phyloP scores from a whole-genome alignment of 2,329 filamentous ascomycete genomes.

The Dichotomopilus funicola region DNA sequence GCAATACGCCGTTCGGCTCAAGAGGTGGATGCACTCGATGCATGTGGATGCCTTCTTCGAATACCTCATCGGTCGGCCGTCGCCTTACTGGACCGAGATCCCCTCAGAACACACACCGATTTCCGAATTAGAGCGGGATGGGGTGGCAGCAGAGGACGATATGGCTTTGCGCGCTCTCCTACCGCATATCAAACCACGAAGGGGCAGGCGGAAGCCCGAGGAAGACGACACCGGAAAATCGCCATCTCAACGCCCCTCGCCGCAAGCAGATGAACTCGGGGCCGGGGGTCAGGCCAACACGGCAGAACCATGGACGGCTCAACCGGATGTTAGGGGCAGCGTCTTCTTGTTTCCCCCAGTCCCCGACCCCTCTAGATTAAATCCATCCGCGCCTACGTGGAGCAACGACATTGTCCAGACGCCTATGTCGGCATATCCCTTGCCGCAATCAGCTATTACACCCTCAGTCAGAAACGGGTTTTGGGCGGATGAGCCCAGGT shows the following conservation, averaged over 20 bases:
- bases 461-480: constrained; percentile 50
- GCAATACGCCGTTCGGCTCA: constrained; percentile 86
- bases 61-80: constrained; percentile 70
- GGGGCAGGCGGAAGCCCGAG: constrained; percentile 57
- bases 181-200: constrained; percentile 63
- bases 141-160: constrained; percentile 79
- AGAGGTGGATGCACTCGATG: constrained; percentile 98
- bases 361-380: constrained; percentile 33
- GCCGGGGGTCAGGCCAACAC: constrained; percentile 45
- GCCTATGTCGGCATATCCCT: constrained; percentile 63
- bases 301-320: constrained; percentile 44
- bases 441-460: constrained; percentile 72
- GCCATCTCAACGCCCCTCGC: constrained; percentile 51
- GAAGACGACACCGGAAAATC: constrained; percentile 48
- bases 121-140: constrained; percentile 64
- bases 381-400: constrained; percentile 38
- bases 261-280: constrained; percentile 29
- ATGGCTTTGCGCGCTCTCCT: constrained; percentile 78
- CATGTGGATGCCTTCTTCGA: constrained; percentile 94
- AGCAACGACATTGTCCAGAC: constrained; percentile 49
- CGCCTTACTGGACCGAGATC: constrained; percentile 73
- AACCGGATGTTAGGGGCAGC: constrained; percentile 34
- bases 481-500: constrained; percentile 64
- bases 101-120: constrained; percentile 59
- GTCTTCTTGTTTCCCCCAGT: constrained; percentile 33